Base-by-base conservation (phyloP, 495 filamentous ascomycete species). In the Xylaria cubensis region DNA sequence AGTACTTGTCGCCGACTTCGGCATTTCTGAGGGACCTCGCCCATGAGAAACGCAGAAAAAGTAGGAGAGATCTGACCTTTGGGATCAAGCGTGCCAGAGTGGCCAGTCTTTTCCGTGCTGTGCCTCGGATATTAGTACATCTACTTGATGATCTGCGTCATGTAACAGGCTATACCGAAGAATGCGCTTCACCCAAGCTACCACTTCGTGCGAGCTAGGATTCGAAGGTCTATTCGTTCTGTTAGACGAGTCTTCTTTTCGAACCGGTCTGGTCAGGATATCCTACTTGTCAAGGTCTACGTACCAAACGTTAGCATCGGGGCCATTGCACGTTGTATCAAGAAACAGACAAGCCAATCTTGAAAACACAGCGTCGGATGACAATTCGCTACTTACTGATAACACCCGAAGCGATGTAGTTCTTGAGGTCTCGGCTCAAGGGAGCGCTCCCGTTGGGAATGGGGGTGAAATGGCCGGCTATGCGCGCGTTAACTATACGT, bases 161-260 rank as follows among this genome's bases (percentile, higher is more conserved):
- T 29, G 48, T 19, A 42, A 4, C 2, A 55, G 69, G 2, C 41
- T 73, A 34, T 89, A 97, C 93, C 93, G 91, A 58, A 99, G 86
- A 74, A 98, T 97, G 69, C 94, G 90, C 90, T 99, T 99, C 71
- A 98, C 91, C 97, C 96, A 99, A 67, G 96, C 94, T 76, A 99
- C 96, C 53, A 98, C 97, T 82, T 99, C 96, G 86, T 99, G 96
- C 77, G 93, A 96, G 69, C 94, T 97, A 24, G 96, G 96, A 86
- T 99, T 99, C 19, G 94, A 94, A 44, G 96, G 96, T 83, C 70
- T 72, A 19, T 72, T 61, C 19, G 51, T 59, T 53, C 19, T n/a
- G 63, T 72, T 67, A 72, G 70, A 67, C 12, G 21, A 41, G 41
- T 32, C 36, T 7, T 26, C n/a, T 13, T 29, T 24, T 67, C 63